A percentile compares a stretch with the other conserved stretches of the same genome.
These are phyloP conservation scores for Umbelopsis sp. DNA, from an alignment of 371 early-diverging fungal genomes.

Conservation along the genomic window DNA sequence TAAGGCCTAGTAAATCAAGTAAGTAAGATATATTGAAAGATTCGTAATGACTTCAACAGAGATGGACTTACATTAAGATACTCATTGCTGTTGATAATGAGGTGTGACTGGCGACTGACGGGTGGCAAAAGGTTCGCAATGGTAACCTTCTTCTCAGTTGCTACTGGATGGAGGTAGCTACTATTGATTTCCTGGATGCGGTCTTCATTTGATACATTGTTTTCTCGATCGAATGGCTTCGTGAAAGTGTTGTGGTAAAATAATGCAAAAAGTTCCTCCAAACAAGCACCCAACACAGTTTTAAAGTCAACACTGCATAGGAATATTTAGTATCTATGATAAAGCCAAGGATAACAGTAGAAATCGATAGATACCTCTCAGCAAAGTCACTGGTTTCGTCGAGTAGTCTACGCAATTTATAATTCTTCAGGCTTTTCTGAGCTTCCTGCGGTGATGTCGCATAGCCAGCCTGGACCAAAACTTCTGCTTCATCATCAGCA, in stretches of 20 bases:
- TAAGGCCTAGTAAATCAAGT: slow-evolving; percentile 45
- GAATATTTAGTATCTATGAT: background rate
- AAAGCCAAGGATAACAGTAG: background rate
- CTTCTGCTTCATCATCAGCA: slow-evolving; percentile 59
- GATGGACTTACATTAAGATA: slow-evolving; percentile 69
- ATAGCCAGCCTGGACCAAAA: slow-evolving; percentile 64
- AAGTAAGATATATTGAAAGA: background rate
- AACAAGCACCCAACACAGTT: slow-evolving; percentile 49
- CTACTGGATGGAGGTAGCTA: slow-evolving; percentile 20
- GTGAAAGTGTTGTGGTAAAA: slow-evolving; percentile 50
- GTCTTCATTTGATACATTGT: slow-evolving; percentile 17
- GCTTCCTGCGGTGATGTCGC: slow-evolving; percentile 31
- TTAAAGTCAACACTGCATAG: slow-evolving; percentile 61
- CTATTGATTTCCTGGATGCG: slow-evolving; percentile 37
- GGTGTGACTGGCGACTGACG: slow-evolving; percentile 77
- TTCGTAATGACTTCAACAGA: background rate
- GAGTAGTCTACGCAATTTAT: slow-evolving; percentile 59
- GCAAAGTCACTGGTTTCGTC: slow-evolving; percentile 85
- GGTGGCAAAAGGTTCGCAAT: slow-evolving; percentile 79
- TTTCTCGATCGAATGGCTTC: slow-evolving; percentile 29
- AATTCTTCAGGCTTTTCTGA: background rate
- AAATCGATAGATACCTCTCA: slow-evolving; percentile 55
- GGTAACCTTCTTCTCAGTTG: slow-evolving; percentile 55
- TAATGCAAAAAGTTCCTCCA: slow-evolving; percentile 66
- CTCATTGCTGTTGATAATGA: slow-evolving; percentile 82